Conservation (phyloP, 1,284 basidiomycete genomes). For the Ustanciosporium gigantosporum region DNA sequence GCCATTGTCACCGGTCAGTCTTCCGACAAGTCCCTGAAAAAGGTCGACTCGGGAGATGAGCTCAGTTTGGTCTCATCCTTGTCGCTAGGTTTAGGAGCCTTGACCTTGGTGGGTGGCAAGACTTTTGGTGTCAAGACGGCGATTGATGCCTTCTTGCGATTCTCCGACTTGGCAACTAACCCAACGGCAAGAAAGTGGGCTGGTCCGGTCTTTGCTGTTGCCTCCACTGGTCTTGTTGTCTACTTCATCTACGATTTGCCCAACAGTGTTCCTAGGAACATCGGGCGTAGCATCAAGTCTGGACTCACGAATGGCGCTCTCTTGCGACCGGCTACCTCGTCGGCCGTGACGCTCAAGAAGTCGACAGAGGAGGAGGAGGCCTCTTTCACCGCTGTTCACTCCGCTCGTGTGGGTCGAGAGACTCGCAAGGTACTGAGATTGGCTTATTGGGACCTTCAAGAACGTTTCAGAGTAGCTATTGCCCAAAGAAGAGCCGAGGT, state of each 20-base stretch:
- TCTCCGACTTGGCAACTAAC: conserved; percentile 73
- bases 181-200: conserved; percentile 84
- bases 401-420: conserved; percentile 77
- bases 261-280: conserved; percentile 82
- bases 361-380: conserved; percentile 3
- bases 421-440: conserved; percentile 90
- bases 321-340: conserved; percentile 6
- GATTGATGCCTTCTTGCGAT: conserved; percentile 50
- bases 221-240: conserved; percentile 73
- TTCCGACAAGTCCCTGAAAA: conserved; percentile 32
- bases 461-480: conserved; percentile 79
- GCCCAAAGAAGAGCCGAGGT: conserved; percentile 70
- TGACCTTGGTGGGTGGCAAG: conserved; percentile 83
- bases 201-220: conserved; percentile 77
- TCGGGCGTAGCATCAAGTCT: conserved; percentile 49
- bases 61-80: conserved; percentile 37
- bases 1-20: conserved; percentile 53
- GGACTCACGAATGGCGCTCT: conserved; percentile 30
- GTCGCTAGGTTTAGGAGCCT: conserved; percentile 67
- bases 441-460: conserved; percentile 87
- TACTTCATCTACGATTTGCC: conserved; percentile 90
- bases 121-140: conserved; percentile 68
- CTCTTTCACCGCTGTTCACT: conserved; percentile 72
- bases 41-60: conserved; percentile 64
- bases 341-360: not conserved